phyloP scores from a whole-genome alignment of 108 stramenopile species.

The Nannochloropsis oceanica region DNA sequence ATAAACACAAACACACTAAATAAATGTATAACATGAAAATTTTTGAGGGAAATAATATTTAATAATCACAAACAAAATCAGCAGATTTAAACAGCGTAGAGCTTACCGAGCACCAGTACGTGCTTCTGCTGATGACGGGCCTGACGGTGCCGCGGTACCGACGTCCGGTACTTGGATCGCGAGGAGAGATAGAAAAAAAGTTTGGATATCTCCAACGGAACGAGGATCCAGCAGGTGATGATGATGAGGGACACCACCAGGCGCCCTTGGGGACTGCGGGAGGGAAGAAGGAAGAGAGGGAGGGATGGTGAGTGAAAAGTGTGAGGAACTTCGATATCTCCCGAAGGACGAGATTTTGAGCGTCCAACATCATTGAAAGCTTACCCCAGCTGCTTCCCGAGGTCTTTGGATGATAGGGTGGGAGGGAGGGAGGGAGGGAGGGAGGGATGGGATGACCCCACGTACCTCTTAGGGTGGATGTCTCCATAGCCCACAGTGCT shows the following conservation, averaged over 20 bases:
- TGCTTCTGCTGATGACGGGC: neutral
- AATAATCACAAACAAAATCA: no score
- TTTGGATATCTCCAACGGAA: neutral
- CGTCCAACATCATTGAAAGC: neutral
- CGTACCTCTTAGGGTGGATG: neutral
- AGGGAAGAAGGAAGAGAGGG: neutral
- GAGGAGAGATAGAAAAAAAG: neutral
- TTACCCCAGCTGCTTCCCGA: neutral
- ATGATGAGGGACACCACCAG: neutral
- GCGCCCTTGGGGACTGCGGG: neutral
- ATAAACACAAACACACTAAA: no score
- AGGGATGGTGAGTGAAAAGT: neutral
- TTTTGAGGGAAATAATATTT: no score
- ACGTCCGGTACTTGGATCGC: neutral
- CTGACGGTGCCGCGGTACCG: neutral
- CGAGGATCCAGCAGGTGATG: neutral
- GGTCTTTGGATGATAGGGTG: neutral
- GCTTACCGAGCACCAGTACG: neutral
- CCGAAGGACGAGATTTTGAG: no score
- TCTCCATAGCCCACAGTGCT: constrained; percentile 47
- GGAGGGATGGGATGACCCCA: neutral
- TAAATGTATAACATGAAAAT: no score
- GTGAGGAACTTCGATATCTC: neutral
- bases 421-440: neutral
- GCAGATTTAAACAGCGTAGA: no score